phyloP scores from a whole-genome alignment of 106 monocot species.

The Dactylorhiza incarnata region DNA sequence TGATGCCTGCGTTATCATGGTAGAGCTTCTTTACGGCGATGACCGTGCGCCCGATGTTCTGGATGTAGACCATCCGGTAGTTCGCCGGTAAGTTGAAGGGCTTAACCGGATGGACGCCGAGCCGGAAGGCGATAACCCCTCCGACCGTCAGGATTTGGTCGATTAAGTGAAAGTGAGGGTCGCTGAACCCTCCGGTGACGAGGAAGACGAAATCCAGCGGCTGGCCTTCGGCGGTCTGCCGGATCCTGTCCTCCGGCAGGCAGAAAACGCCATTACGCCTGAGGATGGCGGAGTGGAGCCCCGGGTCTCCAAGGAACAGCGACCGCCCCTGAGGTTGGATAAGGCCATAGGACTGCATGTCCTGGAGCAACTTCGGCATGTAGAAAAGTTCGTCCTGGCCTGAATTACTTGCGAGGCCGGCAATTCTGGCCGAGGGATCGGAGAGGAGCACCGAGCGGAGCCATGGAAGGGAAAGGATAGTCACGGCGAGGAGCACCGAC shows the following conservation, averaged over 20 bases:
- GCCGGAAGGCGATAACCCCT: constrained; percentile 30
- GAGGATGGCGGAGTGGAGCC: constrained; percentile 15
- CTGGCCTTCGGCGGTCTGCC: neutral
- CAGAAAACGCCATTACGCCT: constrained; percentile 15
- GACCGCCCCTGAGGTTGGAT: constrained; percentile 21
- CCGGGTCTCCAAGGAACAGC: constrained; percentile 37
- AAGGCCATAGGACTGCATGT: constrained; percentile 32
- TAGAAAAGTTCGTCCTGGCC: constrained; percentile 5
- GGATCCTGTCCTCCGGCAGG: constrained; percentile 1
- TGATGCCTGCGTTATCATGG: neutral
- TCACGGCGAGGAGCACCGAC: constrained; percentile 46
- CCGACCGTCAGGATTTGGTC: constrained; percentile 42
- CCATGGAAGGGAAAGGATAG: constrained; percentile 36
- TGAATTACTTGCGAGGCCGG: neutral
- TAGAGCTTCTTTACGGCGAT: constrained; percentile 8
- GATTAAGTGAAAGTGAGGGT: constrained; percentile 13
- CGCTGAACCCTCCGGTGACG: constrained; percentile 17
- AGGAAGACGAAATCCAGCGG: constrained; percentile 55
- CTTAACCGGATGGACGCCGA: constrained; percentile 13
- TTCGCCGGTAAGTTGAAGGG: constrained; percentile 28
- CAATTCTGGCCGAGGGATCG: neutral
- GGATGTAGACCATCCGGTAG: constrained; percentile 39
- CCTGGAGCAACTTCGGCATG: constrained; percentile 5
- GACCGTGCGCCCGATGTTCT: constrained; percentile 2
- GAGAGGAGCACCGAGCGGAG: constrained; percentile 27